A percentile compares a stretch with the other conserved stretches of the same genome.
Conservation (phyloP, 2,329 filamentous ascomycete species). For the Fusarium luffae region DNA sequence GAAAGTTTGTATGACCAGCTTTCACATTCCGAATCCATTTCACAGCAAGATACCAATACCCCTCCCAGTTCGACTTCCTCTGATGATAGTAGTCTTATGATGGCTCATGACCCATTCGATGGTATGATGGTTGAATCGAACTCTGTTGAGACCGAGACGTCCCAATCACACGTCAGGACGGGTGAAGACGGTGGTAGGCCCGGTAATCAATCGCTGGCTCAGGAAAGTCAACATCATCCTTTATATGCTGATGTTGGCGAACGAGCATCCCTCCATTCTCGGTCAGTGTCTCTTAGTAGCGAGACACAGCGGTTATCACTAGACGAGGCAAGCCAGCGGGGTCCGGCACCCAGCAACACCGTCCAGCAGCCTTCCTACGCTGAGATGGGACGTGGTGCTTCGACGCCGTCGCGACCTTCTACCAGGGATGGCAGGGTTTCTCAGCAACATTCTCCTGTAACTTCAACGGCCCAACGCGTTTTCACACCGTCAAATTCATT, state of each 20-base stretch:
- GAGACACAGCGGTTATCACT: not conserved
- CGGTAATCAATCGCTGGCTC: not conserved
- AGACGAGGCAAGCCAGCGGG: not conserved
- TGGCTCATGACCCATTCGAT: not conserved
- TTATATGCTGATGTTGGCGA: not conserved
- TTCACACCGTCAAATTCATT: not conserved
- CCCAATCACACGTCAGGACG: not conserved
- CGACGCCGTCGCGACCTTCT: not conserved
- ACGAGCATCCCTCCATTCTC: not conserved
- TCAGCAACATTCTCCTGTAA: not conserved
- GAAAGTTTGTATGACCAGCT: constrained; percentile 2
- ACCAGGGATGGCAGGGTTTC: not conserved
- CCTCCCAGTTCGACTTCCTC: not conserved
- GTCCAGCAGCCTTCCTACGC: not conserved
- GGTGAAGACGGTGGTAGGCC: not conserved
- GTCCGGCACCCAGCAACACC: not conserved
- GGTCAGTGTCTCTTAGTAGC: not conserved
- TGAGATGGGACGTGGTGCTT: not conserved
- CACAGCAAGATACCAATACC: no score
- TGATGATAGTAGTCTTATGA: not conserved
- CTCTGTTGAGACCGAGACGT: not conserved
- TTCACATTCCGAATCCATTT: constrained; percentile 1
- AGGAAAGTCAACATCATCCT: not conserved
- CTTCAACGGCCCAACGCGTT: not conserved
- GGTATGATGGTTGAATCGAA: not conserved